Conservation (phyloP, 2,329 filamentous ascomycete species). For the Sporothrix phasma region DNA sequence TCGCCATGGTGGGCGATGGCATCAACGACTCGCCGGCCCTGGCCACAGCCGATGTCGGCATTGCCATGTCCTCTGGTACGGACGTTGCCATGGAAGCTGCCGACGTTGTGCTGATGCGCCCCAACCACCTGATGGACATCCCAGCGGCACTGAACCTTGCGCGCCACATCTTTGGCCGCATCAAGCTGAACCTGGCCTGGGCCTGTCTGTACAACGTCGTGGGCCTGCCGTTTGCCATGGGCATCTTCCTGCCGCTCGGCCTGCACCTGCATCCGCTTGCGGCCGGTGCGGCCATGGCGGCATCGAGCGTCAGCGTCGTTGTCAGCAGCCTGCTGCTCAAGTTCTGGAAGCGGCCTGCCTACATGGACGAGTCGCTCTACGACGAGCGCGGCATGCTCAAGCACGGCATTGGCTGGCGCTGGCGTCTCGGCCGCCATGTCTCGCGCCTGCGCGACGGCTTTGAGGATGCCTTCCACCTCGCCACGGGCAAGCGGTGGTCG, state of each 20-base stretch:
- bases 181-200: conserved; percentile 89
- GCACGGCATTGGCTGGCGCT: conserved; percentile 32
- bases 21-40: conserved; percentile 97
- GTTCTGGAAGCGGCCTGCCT: conserved; percentile 72
- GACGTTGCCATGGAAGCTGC: conserved; percentile 98
- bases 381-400: conserved; percentile 42
- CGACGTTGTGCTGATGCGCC: conserved; percentile 90
- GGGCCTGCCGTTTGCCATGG: conserved; percentile 94
- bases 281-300: conserved; percentile 88
- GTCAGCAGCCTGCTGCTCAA: conserved; percentile 73
- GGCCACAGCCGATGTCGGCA: conserved; percentile 84
- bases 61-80: conserved; percentile 84
- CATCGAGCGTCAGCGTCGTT: conserved; percentile 82
- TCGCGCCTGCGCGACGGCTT: conserved; percentile 33
- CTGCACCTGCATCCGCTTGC: conserved; percentile 86
- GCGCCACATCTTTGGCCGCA: conserved; percentile 76
- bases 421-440: conserved; percentile 29
- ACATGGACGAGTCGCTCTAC: conserved; percentile 68
- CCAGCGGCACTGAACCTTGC: conserved; percentile 75
- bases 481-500: conserved; percentile 26
- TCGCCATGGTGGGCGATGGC: conserved; percentile 96
- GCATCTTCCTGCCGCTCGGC: conserved; percentile 82
- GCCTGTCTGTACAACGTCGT: conserved; percentile 88
- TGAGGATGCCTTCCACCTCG: conserved; percentile 24
- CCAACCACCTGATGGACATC: conserved; percentile 86